Evolutionary conservation across 208 protist genomes (phyloP).

Genomic region (Trypanosoma mega): DNA sequence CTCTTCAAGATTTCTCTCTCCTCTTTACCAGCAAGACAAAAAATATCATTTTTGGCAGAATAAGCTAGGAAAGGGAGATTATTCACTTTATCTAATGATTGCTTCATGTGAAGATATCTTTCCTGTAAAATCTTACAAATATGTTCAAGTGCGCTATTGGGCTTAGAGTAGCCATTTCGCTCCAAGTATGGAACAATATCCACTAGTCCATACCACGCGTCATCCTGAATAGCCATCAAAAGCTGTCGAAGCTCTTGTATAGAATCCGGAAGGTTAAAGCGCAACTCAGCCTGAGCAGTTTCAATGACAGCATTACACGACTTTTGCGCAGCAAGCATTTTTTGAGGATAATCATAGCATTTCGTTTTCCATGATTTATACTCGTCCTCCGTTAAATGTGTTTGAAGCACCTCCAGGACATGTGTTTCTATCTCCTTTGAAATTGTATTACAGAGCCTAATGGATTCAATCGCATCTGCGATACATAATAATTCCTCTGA

Average conservation of each 20-base stretch:
- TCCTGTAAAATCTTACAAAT: background rate
- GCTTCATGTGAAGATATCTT: too few relatives aligned
- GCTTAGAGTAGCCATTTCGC: background rate
- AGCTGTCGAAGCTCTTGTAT: background rate
- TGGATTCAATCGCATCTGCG: background rate
- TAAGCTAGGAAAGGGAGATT: background rate
- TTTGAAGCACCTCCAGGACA: conserved; percentile 6
- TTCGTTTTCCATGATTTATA: background rate
- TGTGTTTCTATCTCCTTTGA: background rate
- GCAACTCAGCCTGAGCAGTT: background rate
- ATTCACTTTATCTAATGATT: background rate
- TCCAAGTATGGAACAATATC: background rate
- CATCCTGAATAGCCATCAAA: background rate
- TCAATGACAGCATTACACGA: background rate
- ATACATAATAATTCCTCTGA: background rate
- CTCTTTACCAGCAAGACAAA: background rate
- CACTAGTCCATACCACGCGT: background rate
- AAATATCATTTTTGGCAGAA: background rate
- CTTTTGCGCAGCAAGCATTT: background rate
- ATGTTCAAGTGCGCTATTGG: background rate
- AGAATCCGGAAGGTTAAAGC: background rate
- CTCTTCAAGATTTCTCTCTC: background rate
- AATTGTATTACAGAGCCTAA: background rate
- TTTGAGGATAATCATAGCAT: background rate
- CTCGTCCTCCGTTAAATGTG: background rate